Evolutionary conservation across 495 filamentous ascomycete species (phyloP).

Genomic region (Hypoxylon perforatum): DNA sequence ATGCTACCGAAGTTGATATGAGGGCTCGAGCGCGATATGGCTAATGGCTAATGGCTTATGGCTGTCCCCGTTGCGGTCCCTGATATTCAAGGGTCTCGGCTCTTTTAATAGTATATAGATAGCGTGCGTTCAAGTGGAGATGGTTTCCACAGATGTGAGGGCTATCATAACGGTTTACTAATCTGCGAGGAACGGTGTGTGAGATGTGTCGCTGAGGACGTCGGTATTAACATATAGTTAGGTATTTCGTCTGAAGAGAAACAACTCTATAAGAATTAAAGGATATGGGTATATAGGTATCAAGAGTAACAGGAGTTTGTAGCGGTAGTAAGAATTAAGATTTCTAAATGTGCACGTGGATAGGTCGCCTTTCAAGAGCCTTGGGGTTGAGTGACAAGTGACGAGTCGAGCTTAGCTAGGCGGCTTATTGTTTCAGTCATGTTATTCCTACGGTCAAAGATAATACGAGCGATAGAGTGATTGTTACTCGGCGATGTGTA

Average conservation of each 20-base stretch:
- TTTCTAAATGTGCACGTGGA: slow-evolving; percentile 35
- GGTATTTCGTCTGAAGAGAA: slow-evolving; percentile 3
- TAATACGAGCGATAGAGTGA: slow-evolving; percentile 3
- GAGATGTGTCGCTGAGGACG: slow-evolving; percentile 12
- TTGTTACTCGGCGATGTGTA: slow-evolving; percentile 3
- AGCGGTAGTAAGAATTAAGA: slow-evolving; percentile 32
- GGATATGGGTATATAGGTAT: slow-evolving; percentile 7
- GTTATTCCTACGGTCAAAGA: slow-evolving; percentile 28
- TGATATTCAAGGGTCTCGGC: slow-evolving; percentile 23
- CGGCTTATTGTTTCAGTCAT: slow-evolving; percentile 26
- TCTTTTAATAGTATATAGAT: slow-evolving; percentile 28
- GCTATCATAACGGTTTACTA: slow-evolving; percentile 14
- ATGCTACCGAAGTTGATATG: slow-evolving; percentile 44
- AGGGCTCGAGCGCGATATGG: slow-evolving; percentile 20
- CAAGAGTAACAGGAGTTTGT: background rate
- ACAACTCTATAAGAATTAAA: slow-evolving; percentile 4
- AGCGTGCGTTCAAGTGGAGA: slow-evolving; percentile 35
- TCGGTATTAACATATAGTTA: slow-evolving; percentile 8
- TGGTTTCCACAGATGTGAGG: slow-evolving; percentile 30
- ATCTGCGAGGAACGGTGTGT: background rate
- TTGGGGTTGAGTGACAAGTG: slow-evolving; percentile 2
- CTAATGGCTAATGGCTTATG: background rate
- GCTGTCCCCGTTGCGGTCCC: slow-evolving; percentile 24
- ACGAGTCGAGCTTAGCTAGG: slow-evolving; percentile 14
- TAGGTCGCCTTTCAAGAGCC: slow-evolving; percentile 23